Evolutionary conservation across 108 stramenopile species (phyloP).

Genomic region (Cyclotella kingstonii): DNA sequence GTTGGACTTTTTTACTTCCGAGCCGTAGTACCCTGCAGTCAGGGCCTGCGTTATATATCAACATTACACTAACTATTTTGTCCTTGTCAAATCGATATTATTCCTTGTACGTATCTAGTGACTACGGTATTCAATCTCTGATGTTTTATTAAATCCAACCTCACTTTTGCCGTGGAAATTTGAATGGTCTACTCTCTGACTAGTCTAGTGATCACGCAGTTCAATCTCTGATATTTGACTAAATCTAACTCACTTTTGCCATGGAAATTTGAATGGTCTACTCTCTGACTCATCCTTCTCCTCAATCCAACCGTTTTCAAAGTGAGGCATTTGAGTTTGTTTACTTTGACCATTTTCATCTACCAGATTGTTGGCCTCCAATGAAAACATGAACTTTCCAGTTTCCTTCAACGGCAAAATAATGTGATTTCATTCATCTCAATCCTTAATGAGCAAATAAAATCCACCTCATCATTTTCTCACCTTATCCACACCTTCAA

Average conservation of each 20-base stretch:
- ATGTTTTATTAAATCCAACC: too few species aligned
- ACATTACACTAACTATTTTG: too few species aligned
- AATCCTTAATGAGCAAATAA: not conserved
- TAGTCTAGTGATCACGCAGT: too few species aligned
- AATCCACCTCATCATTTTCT: not conserved
- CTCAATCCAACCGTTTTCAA: conserved; percentile 85
- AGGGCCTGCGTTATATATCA: too few species aligned
- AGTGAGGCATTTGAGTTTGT: conserved; percentile 86
- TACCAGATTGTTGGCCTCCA: conserved; percentile 87
- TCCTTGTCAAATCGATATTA: too few species aligned
- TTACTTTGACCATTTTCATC: conserved; percentile 82
- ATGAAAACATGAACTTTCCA: conserved; percentile 81
- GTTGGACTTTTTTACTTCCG: too few species aligned
- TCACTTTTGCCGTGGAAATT: conserved; percentile 45
- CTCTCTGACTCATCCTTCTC: conserved; percentile 58
- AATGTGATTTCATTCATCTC: not conserved
- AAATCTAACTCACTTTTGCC: conserved; percentile 25
- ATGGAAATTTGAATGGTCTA: conserved; percentile 47
- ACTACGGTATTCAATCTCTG: too few species aligned
- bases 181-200: conserved; percentile 36
- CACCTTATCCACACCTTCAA: conserved; percentile 70
- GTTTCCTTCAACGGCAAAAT: conserved; percentile 47
- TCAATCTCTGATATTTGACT: too few species aligned
- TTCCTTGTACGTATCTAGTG: too few species aligned
- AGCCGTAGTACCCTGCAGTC: too few species aligned